phyloP scores from a whole-genome alignment of 2,329 filamentous ascomycete species.

The Monilinia polystroma region DNA sequence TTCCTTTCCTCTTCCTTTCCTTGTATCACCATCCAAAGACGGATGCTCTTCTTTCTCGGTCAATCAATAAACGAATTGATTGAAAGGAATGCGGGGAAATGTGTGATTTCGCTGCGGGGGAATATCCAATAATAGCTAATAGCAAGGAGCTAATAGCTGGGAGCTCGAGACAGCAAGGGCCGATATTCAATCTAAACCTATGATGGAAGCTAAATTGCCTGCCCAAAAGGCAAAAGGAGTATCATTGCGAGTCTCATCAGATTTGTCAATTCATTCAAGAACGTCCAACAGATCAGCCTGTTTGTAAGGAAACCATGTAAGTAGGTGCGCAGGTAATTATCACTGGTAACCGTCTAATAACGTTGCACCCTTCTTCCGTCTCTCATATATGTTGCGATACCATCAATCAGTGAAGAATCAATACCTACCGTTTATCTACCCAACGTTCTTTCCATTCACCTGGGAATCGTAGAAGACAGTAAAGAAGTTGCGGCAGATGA shows the following conservation, averaged over 20 bases:
- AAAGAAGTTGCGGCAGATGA: slow-evolving; percentile 4
- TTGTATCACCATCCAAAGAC: slow-evolving; percentile 1
- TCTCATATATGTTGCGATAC: slow-evolving; percentile 1
- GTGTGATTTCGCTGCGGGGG: slow-evolving; percentile 3
- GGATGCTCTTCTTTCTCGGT: background rate
- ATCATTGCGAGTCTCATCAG: background rate
- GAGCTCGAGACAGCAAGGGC: background rate
- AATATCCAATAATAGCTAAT: background rate
- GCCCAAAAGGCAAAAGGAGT: background rate
- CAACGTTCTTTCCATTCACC: slow-evolving; percentile 14
- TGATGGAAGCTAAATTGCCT: background rate
- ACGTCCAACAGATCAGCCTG: slow-evolving; percentile 13
- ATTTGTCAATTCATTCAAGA: background rate
- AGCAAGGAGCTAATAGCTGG: no score
- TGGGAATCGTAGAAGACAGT: background rate
- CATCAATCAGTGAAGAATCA: background rate
- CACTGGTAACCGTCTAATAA: background rate
- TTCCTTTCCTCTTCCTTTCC: background rate
- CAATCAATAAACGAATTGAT: background rate
- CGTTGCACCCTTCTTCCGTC: slow-evolving; percentile 14
- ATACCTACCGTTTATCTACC: background rate
- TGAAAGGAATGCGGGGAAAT: slow-evolving; percentile 16
- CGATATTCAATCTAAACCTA: background rate
- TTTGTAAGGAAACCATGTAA: slow-evolving; percentile 5
- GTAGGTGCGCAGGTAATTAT: background rate